Evolutionary conservation across 2,329 filamentous ascomycete genomes (phyloP).

Genomic region (Scedosporium apiospermum): DNA sequence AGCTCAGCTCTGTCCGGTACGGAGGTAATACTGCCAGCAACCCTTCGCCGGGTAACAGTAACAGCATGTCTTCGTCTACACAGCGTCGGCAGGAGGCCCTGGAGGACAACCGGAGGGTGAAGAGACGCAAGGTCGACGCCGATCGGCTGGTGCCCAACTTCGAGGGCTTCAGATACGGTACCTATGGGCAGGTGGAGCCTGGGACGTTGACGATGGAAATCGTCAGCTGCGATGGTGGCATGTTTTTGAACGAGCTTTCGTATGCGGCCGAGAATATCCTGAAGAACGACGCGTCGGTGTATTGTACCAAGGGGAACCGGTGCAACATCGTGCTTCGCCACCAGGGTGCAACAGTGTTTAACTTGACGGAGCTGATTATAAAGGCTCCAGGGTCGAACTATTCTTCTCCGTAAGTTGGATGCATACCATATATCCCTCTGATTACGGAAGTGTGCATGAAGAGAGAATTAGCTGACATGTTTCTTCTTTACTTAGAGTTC

Average conservation of each 20-base stretch:
- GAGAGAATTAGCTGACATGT: not conserved
- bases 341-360: slow-evolving; percentile 71
- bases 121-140: slow-evolving; percentile 62
- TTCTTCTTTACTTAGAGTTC: slow-evolving; percentile 46
- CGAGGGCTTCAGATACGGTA: slow-evolving; percentile 67
- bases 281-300: slow-evolving; percentile 72
- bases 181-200: slow-evolving; percentile 77
- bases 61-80: slow-evolving; percentile 14
- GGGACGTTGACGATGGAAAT: slow-evolving; percentile 80
- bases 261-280: slow-evolving; percentile 76
- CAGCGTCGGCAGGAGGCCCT: slow-evolving; percentile 26
- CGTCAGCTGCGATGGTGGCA: slow-evolving; percentile 78
- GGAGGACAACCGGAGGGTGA: slow-evolving; percentile 44
- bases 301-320: slow-evolving; percentile 78
- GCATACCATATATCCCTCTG: not conserved
- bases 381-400: slow-evolving; percentile 74
- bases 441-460: not conserved
- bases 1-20: not conserved
- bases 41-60: not conserved
- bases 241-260: slow-evolving; percentile 50
- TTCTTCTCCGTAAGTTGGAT: slow-evolving; percentile 66
- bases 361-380: slow-evolving; percentile 76
- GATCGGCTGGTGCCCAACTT: slow-evolving; percentile 42
- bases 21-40: not conserved
- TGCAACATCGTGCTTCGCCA: slow-evolving; percentile 85